Evolutionary conservation across 176 grass and related monocot species (phyloP).

Genomic region (Cenchrus americanus): DNA sequence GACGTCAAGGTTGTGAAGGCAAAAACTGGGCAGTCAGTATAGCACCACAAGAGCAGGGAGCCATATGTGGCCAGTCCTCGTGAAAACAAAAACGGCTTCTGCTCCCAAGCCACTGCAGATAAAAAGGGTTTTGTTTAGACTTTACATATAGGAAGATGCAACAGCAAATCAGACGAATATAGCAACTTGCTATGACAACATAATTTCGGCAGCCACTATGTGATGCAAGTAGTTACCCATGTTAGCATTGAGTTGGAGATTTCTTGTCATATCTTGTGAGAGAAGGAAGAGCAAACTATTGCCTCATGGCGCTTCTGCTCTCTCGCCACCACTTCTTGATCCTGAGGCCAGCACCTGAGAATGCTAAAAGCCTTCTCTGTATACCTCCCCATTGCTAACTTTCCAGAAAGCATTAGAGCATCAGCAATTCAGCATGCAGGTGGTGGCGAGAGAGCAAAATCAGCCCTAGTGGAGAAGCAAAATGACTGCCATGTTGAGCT

Average conservation of each 20-base stretch:
- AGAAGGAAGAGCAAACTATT: constrained; percentile 78
- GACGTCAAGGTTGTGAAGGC: constrained; percentile 84
- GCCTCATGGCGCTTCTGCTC: constrained; percentile 74
- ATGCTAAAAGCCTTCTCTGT: constrained; percentile 88
- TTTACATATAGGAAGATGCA: background rate
- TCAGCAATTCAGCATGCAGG: constrained; percentile 38
- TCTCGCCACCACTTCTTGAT: constrained; percentile 97
- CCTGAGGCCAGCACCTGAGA: constrained; percentile 79
- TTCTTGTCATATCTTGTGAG: constrained; percentile 86
- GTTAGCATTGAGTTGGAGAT: constrained; percentile 98
- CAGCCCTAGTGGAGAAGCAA: constrained; percentile 92
- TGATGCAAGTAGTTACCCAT: constrained; percentile 60
- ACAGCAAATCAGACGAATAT: background rate
- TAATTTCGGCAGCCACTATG: background rate
- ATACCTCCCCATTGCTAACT: constrained; percentile 96
- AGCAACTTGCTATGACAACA: background rate
- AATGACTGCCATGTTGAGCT: constrained; percentile 96
- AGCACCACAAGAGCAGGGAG: constrained; percentile 80
- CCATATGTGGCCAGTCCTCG: constrained; percentile 91
- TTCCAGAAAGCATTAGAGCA: constrained; percentile 96
- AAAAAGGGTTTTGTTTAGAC: constrained; percentile 18
- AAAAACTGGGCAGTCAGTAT: constrained; percentile 86
- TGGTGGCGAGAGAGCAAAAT: constrained; percentile 60
- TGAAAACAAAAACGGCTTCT: constrained; percentile 91
- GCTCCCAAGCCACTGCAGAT: constrained; percentile 80